Conservation (phyloP, 192 early-diverging fungal genomes). For the Coemansia sp. region DNA sequence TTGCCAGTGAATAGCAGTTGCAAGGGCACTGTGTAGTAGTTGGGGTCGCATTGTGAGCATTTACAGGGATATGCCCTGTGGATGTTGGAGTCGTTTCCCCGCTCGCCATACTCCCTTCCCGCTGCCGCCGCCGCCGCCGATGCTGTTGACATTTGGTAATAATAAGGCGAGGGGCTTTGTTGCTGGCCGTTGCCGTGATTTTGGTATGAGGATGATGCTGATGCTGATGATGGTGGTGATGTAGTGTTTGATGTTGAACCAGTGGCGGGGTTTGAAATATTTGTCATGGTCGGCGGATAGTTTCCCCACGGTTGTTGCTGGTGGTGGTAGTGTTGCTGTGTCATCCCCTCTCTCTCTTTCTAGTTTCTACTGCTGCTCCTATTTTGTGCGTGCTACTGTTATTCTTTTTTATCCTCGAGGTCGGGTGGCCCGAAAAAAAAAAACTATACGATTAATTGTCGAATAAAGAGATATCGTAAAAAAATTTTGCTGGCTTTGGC, state of each 20-base stretch:
- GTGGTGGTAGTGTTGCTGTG: background rate
- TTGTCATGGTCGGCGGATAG: background rate
- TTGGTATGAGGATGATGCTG: conserved; percentile 18
- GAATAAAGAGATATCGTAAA: background rate
- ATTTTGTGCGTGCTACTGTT: background rate
- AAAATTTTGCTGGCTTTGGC: background rate
- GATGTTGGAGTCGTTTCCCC: background rate
- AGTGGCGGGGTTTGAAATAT: conserved; percentile 8
- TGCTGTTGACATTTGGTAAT: conserved; percentile 10
- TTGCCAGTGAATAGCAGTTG: conserved; percentile 36
- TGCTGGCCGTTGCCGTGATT: conserved; percentile 22
- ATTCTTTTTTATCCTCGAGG: background rate
- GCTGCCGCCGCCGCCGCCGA: conserved; percentile 18
- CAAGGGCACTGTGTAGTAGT: conserved; percentile 48
- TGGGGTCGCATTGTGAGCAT: conserved; percentile 58
- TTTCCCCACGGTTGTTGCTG: conserved; percentile 15
- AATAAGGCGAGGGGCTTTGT: conserved; percentile 17
- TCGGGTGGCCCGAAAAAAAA: background rate
- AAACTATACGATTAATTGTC: background rate
- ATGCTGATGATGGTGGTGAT: conserved; percentile 16
- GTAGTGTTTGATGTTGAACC: conserved; percentile 11
- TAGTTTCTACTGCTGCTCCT: background rate
- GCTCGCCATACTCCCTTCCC: conserved; percentile 1
- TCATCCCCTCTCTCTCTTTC: background rate
- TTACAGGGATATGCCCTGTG: conserved; percentile 25